Percentiles rank a stretch among this genome's conserved stretches.
These are phyloP conservation scores for Rhizomucor miehei DNA, from an alignment of 371 early-diverging fungal species.

Conservation along the genomic window DNA sequence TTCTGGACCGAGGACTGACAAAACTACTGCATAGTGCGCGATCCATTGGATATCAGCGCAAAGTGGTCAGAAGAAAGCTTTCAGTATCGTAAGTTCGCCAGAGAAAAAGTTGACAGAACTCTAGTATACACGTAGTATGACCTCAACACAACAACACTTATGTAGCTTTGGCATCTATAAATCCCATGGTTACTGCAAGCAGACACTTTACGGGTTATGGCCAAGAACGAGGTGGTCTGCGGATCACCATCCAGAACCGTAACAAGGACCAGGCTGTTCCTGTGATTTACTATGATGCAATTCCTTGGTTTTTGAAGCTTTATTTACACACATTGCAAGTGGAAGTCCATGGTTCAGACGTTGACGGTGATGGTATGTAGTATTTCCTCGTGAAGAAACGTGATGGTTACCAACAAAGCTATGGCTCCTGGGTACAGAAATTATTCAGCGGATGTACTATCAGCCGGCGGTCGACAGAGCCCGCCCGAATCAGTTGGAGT, in stretches of 20 bases:
- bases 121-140: too few species aligned
- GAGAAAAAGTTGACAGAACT: too few species aligned
- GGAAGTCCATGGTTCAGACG: conserved; percentile 28
- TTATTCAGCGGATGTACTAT: conserved; percentile 53
- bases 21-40: conserved; percentile 2
- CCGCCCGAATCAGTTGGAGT: conserved; percentile 81
- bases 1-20: not conserved
- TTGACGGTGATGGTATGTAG: not conserved
- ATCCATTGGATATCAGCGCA: conserved; percentile 35
- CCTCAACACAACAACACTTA: too few species aligned
- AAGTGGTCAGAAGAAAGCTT: conserved; percentile 39
- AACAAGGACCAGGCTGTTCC: conserved; percentile 35
- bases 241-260: conserved; percentile 67
- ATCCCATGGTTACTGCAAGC: conserved; percentile 64
- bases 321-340: conserved; percentile 84
- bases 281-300: conserved; percentile 69
- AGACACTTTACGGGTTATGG: conserved; percentile 82
- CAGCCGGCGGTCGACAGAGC: conserved; percentile 78
- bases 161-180: conserved; percentile 27
- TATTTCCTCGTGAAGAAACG: not conserved
- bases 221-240: conserved; percentile 83
- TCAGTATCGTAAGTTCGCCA: conserved; percentile 36
- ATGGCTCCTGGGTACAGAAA: conserved; percentile 20
- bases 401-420: too few species aligned
- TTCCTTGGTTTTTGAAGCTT: conserved; percentile 91